Evolutionary conservation across 306 rosid genomes (phyloP), one percentile per base, ranked within the genome.

Genomic region (Ziziphus jujuba): DNA sequence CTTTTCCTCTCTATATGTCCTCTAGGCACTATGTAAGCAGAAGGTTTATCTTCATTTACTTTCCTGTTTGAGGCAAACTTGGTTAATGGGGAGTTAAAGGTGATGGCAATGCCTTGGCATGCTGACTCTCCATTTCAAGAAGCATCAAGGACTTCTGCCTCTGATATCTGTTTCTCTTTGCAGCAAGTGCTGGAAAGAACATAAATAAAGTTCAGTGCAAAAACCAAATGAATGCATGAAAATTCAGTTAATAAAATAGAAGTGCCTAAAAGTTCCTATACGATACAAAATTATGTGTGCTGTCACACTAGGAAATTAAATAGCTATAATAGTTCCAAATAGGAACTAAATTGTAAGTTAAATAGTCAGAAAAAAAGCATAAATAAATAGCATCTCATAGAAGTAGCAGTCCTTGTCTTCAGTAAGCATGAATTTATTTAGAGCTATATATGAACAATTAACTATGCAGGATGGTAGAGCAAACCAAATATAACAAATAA

Each of bases 41-140:
- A 78, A 56, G 61, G 67, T 47, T 43, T 67, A 15, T 54, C 16
- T 6, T 14, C 20, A 52, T 7, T 33, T 17, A 19, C 45, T 49
- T 16, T 61, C 34, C 33, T 31, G 19, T 60, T 61, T 19, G 58
- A 62, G 34, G n/a, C 35, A 19, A 63, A 63, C 43, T 62, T 50
- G 20, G 61, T 66, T 71, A 84, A 25, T 56, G 75, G 47, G 69
- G 79, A 22, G 90, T 67, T 31, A 61, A 69, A 49, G 90, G 87
- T 56, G 95, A 16, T 14, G 84, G 83, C 60, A 78, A 44, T 77
- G 93, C 93, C 84, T 81, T 93, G 50, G 98, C 97, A 75, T 93
- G 98, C 77, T 87, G 97, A 71, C 98, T 93, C 74, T 93, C 98
- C 98, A 93, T 88, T 81, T 90, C 98, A 52, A 93, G 96, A 79